Evolutionary conservation across 2,329 filamentous ascomycete species (phyloP).

Genomic region (Esteya vermicola): DNA sequence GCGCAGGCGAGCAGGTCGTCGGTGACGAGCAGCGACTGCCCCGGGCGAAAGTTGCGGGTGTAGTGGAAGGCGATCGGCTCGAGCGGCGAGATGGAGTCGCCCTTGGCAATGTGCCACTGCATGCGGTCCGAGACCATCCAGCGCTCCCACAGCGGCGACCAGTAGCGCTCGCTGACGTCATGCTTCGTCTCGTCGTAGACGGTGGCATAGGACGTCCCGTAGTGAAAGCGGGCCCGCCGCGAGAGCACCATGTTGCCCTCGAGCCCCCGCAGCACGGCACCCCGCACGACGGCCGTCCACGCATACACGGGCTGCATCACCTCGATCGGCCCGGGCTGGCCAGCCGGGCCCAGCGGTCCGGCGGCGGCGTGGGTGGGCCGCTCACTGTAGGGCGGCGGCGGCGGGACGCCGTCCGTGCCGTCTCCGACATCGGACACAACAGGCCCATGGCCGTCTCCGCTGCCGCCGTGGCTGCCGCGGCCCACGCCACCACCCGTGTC

Average conservation of each 20-base stretch:
- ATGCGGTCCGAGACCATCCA: conserved; percentile 77
- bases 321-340: conserved; percentile 45
- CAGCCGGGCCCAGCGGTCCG: background rate
- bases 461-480: too few species aligned
- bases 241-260: conserved; percentile 71
- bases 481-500: conserved; percentile 12
- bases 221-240: conserved; percentile 59
- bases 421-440: background rate
- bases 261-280: conserved; percentile 59
- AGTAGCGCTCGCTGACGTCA: conserved; percentile 59
- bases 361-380: conserved; percentile 47
- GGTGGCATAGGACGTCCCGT: conserved; percentile 69
- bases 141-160: conserved; percentile 65
- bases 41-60: conserved; percentile 69
- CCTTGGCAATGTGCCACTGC: conserved; percentile 77
- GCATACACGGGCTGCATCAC: conserved; percentile 73
- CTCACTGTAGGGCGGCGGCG: conserved; percentile 52
- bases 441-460: too few species aligned
- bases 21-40: conserved; percentile 62
- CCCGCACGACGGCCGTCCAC: conserved; percentile 68
- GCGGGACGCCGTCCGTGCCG: conserved; percentile 13
- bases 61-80: conserved; percentile 72
- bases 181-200: conserved; percentile 67
- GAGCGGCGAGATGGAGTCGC: conserved; percentile 59
- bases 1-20: conserved; percentile 70